Conservation (phyloP, 1,284 basidiomycete species). For the Ceratobasidium sp. region DNA sequence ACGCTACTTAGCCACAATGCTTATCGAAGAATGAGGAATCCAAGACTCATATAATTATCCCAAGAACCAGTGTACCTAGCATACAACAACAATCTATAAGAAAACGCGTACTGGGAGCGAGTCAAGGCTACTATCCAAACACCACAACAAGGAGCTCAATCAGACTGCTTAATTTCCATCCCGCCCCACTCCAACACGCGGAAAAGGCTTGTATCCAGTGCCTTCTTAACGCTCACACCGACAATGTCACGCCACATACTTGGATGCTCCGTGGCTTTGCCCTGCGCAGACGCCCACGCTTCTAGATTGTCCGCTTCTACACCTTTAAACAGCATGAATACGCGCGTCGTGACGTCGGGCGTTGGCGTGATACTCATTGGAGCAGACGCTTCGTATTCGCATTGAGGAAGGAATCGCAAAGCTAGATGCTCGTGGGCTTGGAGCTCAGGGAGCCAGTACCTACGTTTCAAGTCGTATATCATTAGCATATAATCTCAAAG, state of each 20-base stretch:
- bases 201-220: conserved; percentile 54
- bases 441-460: conserved; percentile 63
- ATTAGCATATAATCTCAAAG: not conserved
- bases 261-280: conserved; percentile 48
- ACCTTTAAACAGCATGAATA: conserved; percentile 66
- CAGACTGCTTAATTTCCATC: conserved; percentile 55
- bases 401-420: conserved; percentile 64
- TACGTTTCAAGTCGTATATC: conserved; percentile 42
- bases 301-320: conserved; percentile 53
- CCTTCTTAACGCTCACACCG: conserved; percentile 52
- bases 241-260: conserved; percentile 53
- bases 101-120: too few species aligned
- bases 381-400: conserved; percentile 61
- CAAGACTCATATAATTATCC: too few species aligned
- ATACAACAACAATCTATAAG: too few species aligned
- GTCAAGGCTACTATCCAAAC: too few species aligned
- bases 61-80: too few species aligned
- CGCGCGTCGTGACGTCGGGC: conserved; percentile 63
- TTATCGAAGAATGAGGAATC: too few species aligned
- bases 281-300: conserved; percentile 52
- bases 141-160: too few species aligned
- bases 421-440: conserved; percentile 61
- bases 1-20: too few species aligned
- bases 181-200: conserved; percentile 61
- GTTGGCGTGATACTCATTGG: conserved; percentile 59